Conservation (phyloP, 2,329 filamentous ascomycete species). For the Elsinoe batatas region DNA sequence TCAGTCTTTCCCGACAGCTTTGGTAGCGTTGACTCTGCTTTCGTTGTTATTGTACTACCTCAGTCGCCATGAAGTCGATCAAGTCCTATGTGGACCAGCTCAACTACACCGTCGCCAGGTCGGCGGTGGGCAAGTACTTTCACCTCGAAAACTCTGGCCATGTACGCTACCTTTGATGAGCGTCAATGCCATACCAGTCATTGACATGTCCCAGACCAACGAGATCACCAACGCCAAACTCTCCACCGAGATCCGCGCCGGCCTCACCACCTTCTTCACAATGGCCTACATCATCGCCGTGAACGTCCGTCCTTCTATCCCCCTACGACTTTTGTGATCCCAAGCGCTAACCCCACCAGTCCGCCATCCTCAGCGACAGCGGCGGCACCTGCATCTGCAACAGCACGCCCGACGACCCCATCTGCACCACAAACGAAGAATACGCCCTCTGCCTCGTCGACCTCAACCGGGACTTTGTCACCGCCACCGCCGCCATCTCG, state of each 20-base stretch:
- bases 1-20: background rate
- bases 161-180: constrained; percentile 36
- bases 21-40: background rate
- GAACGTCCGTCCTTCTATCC: constrained; percentile 32
- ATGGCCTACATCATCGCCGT: constrained; percentile 73
- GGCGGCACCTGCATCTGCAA: constrained; percentile 70
- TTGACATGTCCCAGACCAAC: constrained; percentile 41
- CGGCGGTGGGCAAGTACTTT: constrained; percentile 62
- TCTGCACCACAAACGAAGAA: constrained; percentile 46
- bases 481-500: constrained; percentile 73
- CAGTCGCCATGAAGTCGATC: constrained; percentile 1
- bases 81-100: constrained; percentile 20
- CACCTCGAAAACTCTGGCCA: constrained; percentile 73
- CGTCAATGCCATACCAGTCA: background rate
- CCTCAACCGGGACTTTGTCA: constrained; percentile 70
- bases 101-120: constrained; percentile 48
- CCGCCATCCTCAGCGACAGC: constrained; percentile 56
- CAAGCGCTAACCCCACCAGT: too few species aligned
- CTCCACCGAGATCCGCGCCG: constrained; percentile 74
- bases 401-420: constrained; percentile 36
- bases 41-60: background rate
- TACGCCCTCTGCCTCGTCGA: constrained; percentile 54
- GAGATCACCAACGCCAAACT: constrained; percentile 68
- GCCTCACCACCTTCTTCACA: constrained; percentile 56
- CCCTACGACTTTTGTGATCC: too few species aligned